Evolutionary conservation across 305 asterid species (phyloP).

Genomic region (Fraxinus dipetala): DNA sequence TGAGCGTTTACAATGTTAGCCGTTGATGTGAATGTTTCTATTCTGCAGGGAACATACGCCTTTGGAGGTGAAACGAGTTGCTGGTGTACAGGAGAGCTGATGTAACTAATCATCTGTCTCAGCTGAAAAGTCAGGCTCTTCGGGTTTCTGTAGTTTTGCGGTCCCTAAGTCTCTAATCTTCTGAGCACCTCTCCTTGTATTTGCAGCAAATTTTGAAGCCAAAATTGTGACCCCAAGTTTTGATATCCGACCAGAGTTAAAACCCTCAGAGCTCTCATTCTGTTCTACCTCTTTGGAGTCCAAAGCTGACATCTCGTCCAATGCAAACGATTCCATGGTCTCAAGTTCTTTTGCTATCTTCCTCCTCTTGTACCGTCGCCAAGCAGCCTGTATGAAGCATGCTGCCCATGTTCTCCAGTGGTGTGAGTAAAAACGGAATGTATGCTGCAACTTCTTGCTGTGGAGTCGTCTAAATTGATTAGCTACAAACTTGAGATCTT

Average conservation of each 20-base stretch:
- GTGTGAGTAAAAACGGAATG: slow-evolving; percentile 84
- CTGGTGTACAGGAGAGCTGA: background rate
- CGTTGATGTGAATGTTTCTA: background rate
- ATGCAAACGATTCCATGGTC: slow-evolving; percentile 53
- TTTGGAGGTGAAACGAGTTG: background rate
- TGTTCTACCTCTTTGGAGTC: slow-evolving; percentile 37
- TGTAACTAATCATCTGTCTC: slow-evolving; percentile 61
- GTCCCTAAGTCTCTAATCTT: slow-evolving; percentile 64
- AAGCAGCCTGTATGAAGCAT: slow-evolving; percentile 88
- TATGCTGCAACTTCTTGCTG: slow-evolving; percentile 92
- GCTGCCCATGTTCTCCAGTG: slow-evolving; percentile 99
- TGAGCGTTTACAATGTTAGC: background rate
- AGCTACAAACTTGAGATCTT: slow-evolving; percentile 88
- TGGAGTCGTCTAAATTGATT: slow-evolving; percentile 91
- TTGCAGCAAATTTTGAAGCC: slow-evolving; percentile 90
- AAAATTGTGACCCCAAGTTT: slow-evolving; percentile 67
- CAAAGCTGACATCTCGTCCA: slow-evolving; percentile 31
- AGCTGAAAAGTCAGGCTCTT: slow-evolving; percentile 79
- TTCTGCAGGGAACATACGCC: background rate
- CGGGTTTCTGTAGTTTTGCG: slow-evolving; percentile 75
- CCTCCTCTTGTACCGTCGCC: slow-evolving; percentile 73
- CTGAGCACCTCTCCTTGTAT: slow-evolving; percentile 82
- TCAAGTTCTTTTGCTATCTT: slow-evolving; percentile 63
- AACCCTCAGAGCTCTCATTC: slow-evolving; percentile 18
- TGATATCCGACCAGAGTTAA: slow-evolving; percentile 35